These are phyloP conservation scores for Candolleomyces eurysporus DNA, from an alignment of 768 basidiomycete species.

Conservation along the genomic window DNA sequence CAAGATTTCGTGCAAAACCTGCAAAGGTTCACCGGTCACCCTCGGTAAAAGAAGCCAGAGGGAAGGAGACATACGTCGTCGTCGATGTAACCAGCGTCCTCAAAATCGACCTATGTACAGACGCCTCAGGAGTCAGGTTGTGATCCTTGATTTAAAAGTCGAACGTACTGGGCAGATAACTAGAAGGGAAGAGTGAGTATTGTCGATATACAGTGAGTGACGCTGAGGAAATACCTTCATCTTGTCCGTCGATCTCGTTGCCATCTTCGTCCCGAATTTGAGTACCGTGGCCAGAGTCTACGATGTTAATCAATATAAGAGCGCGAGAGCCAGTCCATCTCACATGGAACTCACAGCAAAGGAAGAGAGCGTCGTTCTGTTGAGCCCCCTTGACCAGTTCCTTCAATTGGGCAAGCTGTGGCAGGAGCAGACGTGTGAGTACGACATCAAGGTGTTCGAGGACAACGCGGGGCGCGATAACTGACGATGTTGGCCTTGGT, in stretches of 20 bases:
- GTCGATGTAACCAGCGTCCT: constrained; percentile 71
- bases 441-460: neutral
- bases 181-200: neutral
- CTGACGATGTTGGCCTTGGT: constrained; percentile 1
- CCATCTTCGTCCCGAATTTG: neutral
- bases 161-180: neutral
- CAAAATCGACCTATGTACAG: constrained; percentile 38
- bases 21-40: neutral
- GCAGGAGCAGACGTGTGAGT: too few species aligned
- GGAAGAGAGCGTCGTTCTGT: constrained; percentile 1
- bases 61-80: constrained; percentile 68
- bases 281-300: constrained; percentile 2
- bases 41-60: neutral
- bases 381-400: neutral
- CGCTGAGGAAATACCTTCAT: neutral
- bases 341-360: neutral
- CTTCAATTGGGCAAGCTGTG: neutral
- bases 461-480: neutral
- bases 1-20: constrained; percentile 78
- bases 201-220: neutral
- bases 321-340: neutral
- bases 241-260: neutral
- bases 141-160: neutral
- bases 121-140: neutral
- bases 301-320: neutral